These are phyloP conservation scores for Flammula alnicola DNA, from an alignment of 1,284 basidiomycete genomes.

Conservation along the genomic window DNA sequence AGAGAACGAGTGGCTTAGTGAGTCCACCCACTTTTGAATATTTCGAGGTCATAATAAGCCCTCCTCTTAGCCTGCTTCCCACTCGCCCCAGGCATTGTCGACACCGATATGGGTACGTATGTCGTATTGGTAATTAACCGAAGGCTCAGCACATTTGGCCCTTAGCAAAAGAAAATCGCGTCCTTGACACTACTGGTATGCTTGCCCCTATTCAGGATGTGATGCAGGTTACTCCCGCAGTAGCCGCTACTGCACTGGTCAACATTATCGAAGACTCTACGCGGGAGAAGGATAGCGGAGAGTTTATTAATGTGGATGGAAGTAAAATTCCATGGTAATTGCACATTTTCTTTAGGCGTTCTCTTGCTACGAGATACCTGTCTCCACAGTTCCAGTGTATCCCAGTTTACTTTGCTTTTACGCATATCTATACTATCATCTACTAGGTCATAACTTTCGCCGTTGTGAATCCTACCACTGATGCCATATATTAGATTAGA, in stretches of 20 bases:
- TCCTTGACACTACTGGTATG: conserved; percentile 1
- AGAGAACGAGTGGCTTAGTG: conserved; percentile 23
- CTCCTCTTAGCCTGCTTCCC: conserved; percentile 14
- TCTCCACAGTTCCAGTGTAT: too few species aligned
- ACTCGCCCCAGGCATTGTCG: conserved; percentile 17
- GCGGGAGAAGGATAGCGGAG: conserved; percentile 18
- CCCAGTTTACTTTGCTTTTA: too few species aligned
- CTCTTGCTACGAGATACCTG: too few species aligned
- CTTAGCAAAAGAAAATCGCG: neutral
- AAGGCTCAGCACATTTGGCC: neutral
- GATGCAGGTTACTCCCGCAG: neutral
- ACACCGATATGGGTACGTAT: conserved; percentile 22
- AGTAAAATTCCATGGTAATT: conserved; percentile 4
- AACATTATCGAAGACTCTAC: conserved; percentile 13
- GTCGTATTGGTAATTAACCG: neutral
- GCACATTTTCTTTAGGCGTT: too few species aligned
- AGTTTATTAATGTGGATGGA: conserved; percentile 22
- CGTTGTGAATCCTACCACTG: too few species aligned
- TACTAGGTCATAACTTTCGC: too few species aligned
- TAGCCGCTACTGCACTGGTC: conserved; percentile 6
- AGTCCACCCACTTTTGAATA: neutral
- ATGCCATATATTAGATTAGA: too few species aligned
- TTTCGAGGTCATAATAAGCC: neutral
- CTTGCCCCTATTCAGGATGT: conserved; percentile 1
- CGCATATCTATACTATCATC: too few species aligned